Conservation (phyloP, 2,329 filamentous ascomycete genomes). For the Pseudogymnoascus verrucosus region DNA sequence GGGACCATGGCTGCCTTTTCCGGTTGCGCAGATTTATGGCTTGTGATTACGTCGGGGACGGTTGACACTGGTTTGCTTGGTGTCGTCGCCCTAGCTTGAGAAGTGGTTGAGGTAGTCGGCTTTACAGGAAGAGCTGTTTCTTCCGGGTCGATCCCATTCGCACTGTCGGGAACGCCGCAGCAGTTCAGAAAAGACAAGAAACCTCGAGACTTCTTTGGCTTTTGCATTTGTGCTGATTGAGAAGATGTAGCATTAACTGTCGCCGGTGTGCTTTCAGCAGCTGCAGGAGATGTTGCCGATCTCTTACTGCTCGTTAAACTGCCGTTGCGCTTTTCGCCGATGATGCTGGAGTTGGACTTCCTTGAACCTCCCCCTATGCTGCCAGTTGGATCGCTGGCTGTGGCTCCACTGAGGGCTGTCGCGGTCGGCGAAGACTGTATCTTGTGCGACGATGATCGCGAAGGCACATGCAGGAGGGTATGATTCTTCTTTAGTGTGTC, state of each 20-base stretch:
- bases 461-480: slow-evolving; percentile 49
- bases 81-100: slow-evolving; percentile 20
- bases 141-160: slow-evolving; percentile 34
- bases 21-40: slow-evolving; percentile 11
- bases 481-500: slow-evolving; percentile 34
- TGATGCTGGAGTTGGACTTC: slow-evolving; percentile 56
- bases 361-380: slow-evolving; percentile 58
- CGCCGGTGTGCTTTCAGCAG: slow-evolving; percentile 31
- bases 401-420: slow-evolving; percentile 52
- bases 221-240: slow-evolving; percentile 24
- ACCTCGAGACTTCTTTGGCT: slow-evolving; percentile 34
- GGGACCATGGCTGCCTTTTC: slow-evolving; percentile 24
- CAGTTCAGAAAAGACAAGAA: slow-evolving; percentile 40
- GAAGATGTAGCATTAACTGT: slow-evolving; percentile 27
- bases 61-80: slow-evolving; percentile 24
- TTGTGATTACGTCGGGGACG: background rate
- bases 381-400: slow-evolving; percentile 50
- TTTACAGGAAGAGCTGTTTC: slow-evolving; percentile 37
- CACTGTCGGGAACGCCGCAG: slow-evolving; percentile 36
- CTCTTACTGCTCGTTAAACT: slow-evolving; percentile 57
- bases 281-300: slow-evolving; percentile 40
- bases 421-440: slow-evolving; percentile 51
- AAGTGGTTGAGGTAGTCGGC: slow-evolving; percentile 31
- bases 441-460: slow-evolving; percentile 54
- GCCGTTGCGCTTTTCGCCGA: slow-evolving; percentile 55